Conservation (phyloP, 768 basidiomycete species). For the Termitomyces sp. region DNA sequence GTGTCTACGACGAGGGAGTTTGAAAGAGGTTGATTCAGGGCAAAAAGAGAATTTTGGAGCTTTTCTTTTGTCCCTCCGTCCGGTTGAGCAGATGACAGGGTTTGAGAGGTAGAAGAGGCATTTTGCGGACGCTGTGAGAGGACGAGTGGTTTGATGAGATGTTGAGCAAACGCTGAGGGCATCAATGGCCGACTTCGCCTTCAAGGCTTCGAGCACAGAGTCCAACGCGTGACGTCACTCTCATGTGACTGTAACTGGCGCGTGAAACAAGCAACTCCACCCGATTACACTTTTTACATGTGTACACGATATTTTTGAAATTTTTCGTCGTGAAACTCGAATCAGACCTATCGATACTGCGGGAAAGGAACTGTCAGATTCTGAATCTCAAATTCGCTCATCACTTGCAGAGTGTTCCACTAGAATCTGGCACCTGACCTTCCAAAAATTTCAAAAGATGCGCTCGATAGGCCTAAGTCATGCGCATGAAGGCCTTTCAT, state of each 20-base stretch:
- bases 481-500: not conserved
- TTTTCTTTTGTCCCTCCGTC: constrained; percentile 20
- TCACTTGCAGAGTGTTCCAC: not conserved
- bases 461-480: not conserved
- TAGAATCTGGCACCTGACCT: too few relatives aligned
- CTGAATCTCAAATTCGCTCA: not conserved
- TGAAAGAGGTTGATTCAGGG: constrained; percentile 25
- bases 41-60: constrained; percentile 32
- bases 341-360: not conserved
- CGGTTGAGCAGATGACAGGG: not conserved
- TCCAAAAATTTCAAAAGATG: not conserved
- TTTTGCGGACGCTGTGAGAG: constrained; percentile 20
- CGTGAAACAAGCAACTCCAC: too few relatives aligned
- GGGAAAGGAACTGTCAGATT: too few relatives aligned
- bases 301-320: not conserved
- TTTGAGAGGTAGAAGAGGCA: not conserved
- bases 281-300: not conserved
- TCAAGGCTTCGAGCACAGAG: not conserved
- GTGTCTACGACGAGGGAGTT: constrained; percentile 18
- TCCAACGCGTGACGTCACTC: constrained; percentile 17
- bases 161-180: constrained; percentile 35
- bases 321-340: too few relatives aligned
- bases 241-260: constrained; percentile 2
- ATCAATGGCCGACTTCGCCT: constrained; percentile 3
- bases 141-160: constrained; percentile 28